Evolutionary conservation across 2,329 filamentous ascomycete species (phyloP).

Genomic region (Colletotrichum falcatum): DNA sequence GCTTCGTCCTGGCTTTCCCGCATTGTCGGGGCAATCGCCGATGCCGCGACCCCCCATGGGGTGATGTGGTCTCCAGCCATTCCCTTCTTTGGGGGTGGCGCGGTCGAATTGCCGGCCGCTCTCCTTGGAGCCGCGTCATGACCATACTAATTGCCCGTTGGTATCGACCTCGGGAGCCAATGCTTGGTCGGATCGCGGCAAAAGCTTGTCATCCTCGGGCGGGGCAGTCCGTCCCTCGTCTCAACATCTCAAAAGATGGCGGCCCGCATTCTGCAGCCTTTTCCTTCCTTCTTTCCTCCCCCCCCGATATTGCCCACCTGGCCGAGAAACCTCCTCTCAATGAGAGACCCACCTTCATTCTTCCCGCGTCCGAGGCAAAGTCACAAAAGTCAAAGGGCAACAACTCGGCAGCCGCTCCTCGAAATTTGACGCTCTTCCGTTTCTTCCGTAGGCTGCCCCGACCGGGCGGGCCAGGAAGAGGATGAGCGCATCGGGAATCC

Average conservation of each 20-base stretch:
- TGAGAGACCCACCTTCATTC: neutral
- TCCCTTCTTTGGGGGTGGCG: slow-evolving; percentile 12
- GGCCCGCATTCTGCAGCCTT: neutral
- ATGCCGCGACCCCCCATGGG: slow-evolving; percentile 23
- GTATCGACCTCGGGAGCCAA: neutral
- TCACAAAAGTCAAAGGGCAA: too few species aligned
- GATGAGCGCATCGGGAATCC: slow-evolving; percentile 20
- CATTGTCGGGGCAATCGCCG: slow-evolving; percentile 36
- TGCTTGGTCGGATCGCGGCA: slow-evolving; percentile 15
- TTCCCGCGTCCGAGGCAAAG: slow-evolving; percentile 17
- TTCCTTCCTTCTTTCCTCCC: too few species aligned
- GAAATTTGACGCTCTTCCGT: neutral
- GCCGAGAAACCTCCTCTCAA: neutral
- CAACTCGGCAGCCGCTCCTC: neutral
- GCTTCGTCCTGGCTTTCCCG: slow-evolving; percentile 29
- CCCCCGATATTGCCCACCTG: neutral
- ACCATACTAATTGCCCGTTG: neutral
- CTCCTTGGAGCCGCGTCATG: neutral
- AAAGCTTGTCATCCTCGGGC: slow-evolving; percentile 13
- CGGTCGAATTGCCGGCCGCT: neutral
- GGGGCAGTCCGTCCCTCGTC: neutral
- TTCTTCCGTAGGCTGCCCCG: neutral
- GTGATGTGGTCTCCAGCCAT: slow-evolving; percentile 18
- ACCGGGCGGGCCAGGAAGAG: slow-evolving; percentile 14
- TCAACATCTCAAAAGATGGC: neutral